These are phyloP conservation scores for Rhodomyrtus psidioides DNA, from an alignment of 441 rosid species.

Conservation along the genomic window DNA sequence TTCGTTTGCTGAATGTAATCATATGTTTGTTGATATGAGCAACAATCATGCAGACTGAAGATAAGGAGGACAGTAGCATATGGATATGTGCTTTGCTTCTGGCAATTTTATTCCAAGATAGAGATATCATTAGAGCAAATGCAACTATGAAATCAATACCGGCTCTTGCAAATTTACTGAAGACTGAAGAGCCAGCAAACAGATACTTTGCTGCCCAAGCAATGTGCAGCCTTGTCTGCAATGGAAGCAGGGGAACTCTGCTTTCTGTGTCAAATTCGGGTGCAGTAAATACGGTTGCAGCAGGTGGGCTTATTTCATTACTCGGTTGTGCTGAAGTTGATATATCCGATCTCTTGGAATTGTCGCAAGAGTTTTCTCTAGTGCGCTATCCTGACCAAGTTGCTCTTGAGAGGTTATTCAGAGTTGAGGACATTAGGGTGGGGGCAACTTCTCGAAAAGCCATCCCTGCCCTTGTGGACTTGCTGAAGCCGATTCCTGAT, in stretches of 20 bases:
- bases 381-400: constrained; percentile 91
- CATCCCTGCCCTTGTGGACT: constrained; percentile 94
- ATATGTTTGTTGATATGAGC: constrained; percentile 6
- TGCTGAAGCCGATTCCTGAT: constrained; percentile 99
- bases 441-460: constrained; percentile 99
- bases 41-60: constrained; percentile 66
- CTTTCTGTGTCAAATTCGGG: constrained; percentile 99
- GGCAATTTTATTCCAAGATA: constrained; percentile 91
- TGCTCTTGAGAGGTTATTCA: constrained; percentile 97
- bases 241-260: constrained; percentile 98
- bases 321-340: constrained; percentile 98
- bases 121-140: constrained; percentile 91
- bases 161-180: constrained; percentile 77
- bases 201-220: constrained; percentile 99
- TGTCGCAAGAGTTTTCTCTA: constrained; percentile 82
- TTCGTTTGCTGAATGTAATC: background rate
- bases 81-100: constrained; percentile 98
- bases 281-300: constrained; percentile 71
- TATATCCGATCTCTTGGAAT: constrained; percentile 70
- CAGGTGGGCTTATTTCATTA: constrained; percentile 87
- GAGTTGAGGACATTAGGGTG: constrained; percentile 97
- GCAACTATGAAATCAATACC: constrained; percentile 95
- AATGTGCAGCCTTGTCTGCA: constrained; percentile 87
- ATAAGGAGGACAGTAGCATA: constrained; percentile 77
- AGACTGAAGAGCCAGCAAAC: constrained; percentile 87